phyloP scores from a whole-genome alignment of 441 rosid species.

The Corymbia calophylla region DNA sequence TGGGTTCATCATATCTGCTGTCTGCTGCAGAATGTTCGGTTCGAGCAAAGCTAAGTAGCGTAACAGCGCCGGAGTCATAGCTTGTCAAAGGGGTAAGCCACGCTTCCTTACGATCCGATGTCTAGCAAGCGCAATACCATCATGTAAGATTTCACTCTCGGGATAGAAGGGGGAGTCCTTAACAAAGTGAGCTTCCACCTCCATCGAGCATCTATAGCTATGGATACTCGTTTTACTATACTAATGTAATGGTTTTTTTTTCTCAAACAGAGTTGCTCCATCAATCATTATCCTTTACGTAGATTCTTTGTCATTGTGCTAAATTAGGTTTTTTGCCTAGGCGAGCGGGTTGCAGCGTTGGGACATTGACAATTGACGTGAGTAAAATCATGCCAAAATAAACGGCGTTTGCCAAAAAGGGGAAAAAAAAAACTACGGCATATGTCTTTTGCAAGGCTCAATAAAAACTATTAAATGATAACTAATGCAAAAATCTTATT shows the following conservation, averaged over 20 bases:
- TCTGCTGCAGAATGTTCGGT: no score
- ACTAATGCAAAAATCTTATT: background rate
- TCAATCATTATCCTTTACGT: background rate
- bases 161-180: no score
- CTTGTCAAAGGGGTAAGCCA: no score
- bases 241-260: background rate
- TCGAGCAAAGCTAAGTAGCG: no score
- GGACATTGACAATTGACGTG: accelerated
- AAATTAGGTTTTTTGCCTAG: background rate
- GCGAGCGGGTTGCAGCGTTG: accelerated
- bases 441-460: background rate
- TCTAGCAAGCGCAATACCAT: no score
- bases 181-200: no score
- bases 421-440: accelerated
- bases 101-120: no score
- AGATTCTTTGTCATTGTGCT: accelerated
- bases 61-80: no score
- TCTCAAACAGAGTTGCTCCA: background rate
- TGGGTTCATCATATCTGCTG: background rate
- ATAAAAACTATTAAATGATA: background rate
- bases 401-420: accelerated
- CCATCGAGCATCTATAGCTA: background rate
- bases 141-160: no score
- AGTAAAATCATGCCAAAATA: background rate
- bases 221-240: background rate